Percentiles rank a stretch among this genome's conserved stretches.
These are phyloP conservation scores for Alternaria arborescens DNA, from an alignment of 2,329 filamentous ascomycete genomes.

Conservation along the genomic window DNA sequence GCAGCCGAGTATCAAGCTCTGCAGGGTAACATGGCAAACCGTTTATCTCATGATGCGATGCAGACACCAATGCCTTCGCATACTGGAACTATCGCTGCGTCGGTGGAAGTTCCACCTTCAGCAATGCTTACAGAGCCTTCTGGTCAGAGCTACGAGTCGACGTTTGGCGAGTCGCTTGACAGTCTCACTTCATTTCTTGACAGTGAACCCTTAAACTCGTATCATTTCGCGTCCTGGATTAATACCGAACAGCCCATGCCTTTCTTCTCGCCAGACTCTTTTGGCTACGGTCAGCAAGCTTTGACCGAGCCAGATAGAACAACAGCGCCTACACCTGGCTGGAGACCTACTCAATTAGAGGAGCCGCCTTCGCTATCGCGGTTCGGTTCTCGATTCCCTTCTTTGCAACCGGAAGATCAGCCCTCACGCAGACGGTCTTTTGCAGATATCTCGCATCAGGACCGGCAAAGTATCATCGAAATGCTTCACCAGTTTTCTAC, in stretches of 20 bases:
- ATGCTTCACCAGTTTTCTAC: slow-evolving; percentile 69
- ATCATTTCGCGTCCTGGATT: slow-evolving; percentile 52
- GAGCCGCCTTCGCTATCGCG: slow-evolving; percentile 47
- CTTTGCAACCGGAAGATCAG: slow-evolving; percentile 50
- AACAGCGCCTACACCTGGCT: slow-evolving; percentile 9
- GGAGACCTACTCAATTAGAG: slow-evolving; percentile 32
- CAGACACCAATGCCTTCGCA: slow-evolving; percentile 23
- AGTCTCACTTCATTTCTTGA: slow-evolving; percentile 52
- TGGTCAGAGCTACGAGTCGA: slow-evolving; percentile 24
- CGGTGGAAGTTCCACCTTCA: slow-evolving; percentile 26
- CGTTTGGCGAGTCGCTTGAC: slow-evolving; percentile 47
- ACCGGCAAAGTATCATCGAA: slow-evolving; percentile 59
- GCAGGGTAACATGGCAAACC: slow-evolving; percentile 38
- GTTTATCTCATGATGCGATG: slow-evolving; percentile 20
- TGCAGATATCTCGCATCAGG: slow-evolving; percentile 47
- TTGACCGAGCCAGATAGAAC: slow-evolving; percentile 20
- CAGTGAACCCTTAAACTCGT: slow-evolving; percentile 49
- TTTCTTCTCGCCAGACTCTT: slow-evolving; percentile 53
- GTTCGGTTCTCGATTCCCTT: slow-evolving; percentile 52
- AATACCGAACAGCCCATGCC: slow-evolving; percentile 54
- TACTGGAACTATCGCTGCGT: slow-evolving; percentile 19
- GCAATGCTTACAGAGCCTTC: slow-evolving; percentile 3
- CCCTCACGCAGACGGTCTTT: slow-evolving; percentile 29
- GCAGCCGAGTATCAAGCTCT: slow-evolving; percentile 53
- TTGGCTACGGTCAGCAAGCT: slow-evolving; percentile 42